Evolutionary conservation across 2,329 filamentous ascomycete species (phyloP).

Genomic region (Aspergillus clavatus): DNA sequence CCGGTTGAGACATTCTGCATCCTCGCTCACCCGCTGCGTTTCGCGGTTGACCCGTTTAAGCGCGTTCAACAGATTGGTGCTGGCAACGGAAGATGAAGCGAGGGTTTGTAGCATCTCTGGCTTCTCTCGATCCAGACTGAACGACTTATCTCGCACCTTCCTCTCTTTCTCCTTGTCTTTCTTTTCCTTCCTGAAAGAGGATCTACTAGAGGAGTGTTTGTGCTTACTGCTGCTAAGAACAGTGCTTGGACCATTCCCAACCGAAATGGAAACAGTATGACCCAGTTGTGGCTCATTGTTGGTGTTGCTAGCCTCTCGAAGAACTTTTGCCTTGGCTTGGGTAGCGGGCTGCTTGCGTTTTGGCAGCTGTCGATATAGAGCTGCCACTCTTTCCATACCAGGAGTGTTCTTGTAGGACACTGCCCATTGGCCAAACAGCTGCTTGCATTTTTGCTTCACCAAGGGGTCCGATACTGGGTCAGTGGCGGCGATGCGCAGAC

Average conservation of each 20-base stretch:
- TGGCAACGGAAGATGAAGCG: slow-evolving; percentile 80
- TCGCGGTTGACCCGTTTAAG: slow-evolving; percentile 90
- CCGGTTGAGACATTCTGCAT: slow-evolving; percentile 64
- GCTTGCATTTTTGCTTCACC: slow-evolving; percentile 83
- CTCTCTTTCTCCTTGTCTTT: slow-evolving; percentile 48
- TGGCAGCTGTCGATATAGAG: slow-evolving; percentile 67
- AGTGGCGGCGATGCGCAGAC: slow-evolving; percentile 79
- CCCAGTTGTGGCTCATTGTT: slow-evolving; percentile 31
- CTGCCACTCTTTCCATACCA: slow-evolving; percentile 74
- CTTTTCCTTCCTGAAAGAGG: slow-evolving; percentile 39
- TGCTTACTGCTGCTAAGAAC: slow-evolving; percentile 33
- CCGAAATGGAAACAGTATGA: slow-evolving; percentile 37
- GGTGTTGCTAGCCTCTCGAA: slow-evolving; percentile 67
- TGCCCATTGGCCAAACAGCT: slow-evolving; percentile 83
- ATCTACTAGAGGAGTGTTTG: slow-evolving; percentile 35
- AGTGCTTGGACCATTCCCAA: slow-evolving; percentile 36
- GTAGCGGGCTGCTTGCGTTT: slow-evolving; percentile 66
- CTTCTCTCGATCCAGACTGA: slow-evolving; percentile 84
- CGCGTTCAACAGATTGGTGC: slow-evolving; percentile 84
- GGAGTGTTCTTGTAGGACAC: slow-evolving; percentile 72
- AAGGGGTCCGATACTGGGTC: slow-evolving; percentile 77
- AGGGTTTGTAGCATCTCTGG: slow-evolving; percentile 82
- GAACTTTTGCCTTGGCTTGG: slow-evolving; percentile 74
- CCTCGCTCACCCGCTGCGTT: slow-evolving; percentile 79
- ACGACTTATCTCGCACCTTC: slow-evolving; percentile 54